phyloP scores from a whole-genome alignment of 2,329 filamentous ascomycete species.

The Colletotrichum higginsianum region DNA sequence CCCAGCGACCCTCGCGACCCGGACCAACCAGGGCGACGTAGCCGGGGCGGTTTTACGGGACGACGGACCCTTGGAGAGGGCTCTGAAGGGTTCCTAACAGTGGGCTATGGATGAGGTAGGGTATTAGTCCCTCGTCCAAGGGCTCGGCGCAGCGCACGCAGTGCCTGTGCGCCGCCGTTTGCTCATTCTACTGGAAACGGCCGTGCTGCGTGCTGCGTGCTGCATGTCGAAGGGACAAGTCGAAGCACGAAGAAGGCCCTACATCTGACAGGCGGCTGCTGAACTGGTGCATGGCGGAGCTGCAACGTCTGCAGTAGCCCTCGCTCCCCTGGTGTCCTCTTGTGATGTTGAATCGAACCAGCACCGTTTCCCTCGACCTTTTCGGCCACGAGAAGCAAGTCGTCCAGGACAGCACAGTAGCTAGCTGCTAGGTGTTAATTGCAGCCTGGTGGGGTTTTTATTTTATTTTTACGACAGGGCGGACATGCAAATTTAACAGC shows the following conservation, averaged over 20 bases:
- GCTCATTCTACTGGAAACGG: background rate
- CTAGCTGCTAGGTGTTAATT: too few species aligned
- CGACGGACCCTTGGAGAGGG: background rate
- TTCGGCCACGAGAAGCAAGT: background rate
- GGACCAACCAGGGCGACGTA: conserved; percentile 19
- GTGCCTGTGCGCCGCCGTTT: conserved; percentile 6
- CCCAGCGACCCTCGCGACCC: conserved; percentile 12
- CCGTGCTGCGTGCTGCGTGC: background rate
- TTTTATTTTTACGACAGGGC: too few species aligned
- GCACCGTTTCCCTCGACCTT: conserved; percentile 1
- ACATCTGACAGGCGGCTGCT: too few species aligned
- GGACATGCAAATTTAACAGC: too few species aligned
- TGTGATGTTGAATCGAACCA: conserved; percentile 11
- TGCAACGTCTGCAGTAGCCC: conserved; percentile 25
- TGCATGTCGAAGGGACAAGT: too few species aligned
- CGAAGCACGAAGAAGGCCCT: too few species aligned
- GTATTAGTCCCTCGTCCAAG: background rate
- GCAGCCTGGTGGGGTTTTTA: too few species aligned
- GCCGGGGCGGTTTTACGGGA: background rate
- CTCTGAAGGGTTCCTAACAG: conserved; percentile 7
- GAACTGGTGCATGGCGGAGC: background rate
- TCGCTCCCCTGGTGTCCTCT: background rate
- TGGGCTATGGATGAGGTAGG: background rate
- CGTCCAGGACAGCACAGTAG: background rate
- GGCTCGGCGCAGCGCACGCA: conserved; percentile 1